Percentiles rank a stretch among this genome's conserved stretches.
These are phyloP conservation scores for Mrakiaceae sp. DNA, from an alignment of 1,284 basidiomycete species.

Conservation along the genomic window DNA sequence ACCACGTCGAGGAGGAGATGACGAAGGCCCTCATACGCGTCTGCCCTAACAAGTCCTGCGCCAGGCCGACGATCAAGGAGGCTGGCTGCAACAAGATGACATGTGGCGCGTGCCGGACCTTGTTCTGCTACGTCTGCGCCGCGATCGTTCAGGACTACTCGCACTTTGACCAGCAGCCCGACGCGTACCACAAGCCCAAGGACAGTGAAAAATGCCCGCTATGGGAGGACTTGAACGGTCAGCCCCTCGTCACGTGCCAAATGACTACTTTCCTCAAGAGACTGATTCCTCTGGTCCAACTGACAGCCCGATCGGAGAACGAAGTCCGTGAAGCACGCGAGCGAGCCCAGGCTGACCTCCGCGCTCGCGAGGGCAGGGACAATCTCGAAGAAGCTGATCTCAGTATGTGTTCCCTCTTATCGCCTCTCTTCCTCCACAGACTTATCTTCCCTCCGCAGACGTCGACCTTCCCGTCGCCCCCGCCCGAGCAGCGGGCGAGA, in stretches of 20 bases:
- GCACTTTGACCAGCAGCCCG: conserved; percentile 49
- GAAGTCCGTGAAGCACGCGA: conserved; percentile 5
- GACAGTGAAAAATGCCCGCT: conserved; percentile 47
- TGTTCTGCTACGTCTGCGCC: conserved; percentile 68
- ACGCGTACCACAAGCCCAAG: conserved; percentile 14
- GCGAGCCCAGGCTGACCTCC: conserved; percentile 1
- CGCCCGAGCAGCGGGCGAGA: too few relatives aligned
- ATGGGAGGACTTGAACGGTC: conserved; percentile 44
- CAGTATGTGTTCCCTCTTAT: too few relatives aligned
- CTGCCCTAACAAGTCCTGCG: conserved; percentile 49
- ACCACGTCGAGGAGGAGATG: conserved; percentile 80
- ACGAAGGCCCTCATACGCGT: conserved; percentile 69
- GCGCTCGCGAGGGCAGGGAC: not conserved
- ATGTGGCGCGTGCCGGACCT: conserved; percentile 60
- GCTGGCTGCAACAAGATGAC: conserved; percentile 47
- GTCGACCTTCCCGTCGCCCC: too few relatives aligned
- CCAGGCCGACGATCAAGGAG: conserved; percentile 32
- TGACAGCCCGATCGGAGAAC: not conserved
- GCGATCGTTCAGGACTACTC: conserved; percentile 55
- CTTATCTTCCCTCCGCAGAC: too few relatives aligned
- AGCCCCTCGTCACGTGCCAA: not conserved
- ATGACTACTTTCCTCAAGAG: not conserved
- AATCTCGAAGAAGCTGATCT: too few relatives aligned
- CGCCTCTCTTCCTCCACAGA: too few relatives aligned
- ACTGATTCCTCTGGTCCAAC: not conserved